Conservation (phyloP, 371 early-diverging fungal species). For the Nematocida major region DNA sequence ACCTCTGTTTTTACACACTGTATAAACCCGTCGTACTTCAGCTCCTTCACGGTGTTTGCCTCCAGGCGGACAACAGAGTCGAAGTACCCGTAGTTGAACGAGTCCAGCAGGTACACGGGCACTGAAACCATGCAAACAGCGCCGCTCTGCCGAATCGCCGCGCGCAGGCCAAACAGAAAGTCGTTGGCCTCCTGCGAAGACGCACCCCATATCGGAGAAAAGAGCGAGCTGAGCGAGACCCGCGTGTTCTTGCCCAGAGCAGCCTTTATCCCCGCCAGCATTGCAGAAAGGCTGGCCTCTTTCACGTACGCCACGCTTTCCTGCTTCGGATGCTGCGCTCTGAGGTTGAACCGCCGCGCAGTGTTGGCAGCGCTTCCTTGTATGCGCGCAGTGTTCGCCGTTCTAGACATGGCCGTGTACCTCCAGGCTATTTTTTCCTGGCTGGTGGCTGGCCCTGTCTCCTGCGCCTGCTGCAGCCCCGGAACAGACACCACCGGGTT, state of each 20-base stretch:
- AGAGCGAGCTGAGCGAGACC: background rate
- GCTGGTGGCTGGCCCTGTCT: background rate
- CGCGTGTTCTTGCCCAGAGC: background rate
- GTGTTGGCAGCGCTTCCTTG: background rate
- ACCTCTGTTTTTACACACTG: background rate
- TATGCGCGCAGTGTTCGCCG: background rate
- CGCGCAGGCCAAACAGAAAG: constrained; percentile 7
- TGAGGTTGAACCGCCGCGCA: constrained; percentile 6
- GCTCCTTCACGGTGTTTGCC: background rate
- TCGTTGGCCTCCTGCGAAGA: background rate
- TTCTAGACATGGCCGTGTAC: constrained; percentile 25
- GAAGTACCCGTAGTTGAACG: constrained; percentile 32
- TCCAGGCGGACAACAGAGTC: constrained; percentile 12
- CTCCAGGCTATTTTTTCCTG: constrained; percentile 30
- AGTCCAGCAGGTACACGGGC: background rate
- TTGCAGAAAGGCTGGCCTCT: background rate
- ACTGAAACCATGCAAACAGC: constrained; percentile 21
- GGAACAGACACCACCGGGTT: background rate
- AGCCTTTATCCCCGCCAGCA: background rate
- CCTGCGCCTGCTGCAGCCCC: background rate
- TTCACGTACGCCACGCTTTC: background rate
- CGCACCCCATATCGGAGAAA: constrained; percentile 30
- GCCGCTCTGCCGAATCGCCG: background rate
- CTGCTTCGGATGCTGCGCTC: background rate
- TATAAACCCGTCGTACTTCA: constrained; percentile 29